Conservation (phyloP, 331 rosid genomes). For the Pyracantha coccinea region DNA sequence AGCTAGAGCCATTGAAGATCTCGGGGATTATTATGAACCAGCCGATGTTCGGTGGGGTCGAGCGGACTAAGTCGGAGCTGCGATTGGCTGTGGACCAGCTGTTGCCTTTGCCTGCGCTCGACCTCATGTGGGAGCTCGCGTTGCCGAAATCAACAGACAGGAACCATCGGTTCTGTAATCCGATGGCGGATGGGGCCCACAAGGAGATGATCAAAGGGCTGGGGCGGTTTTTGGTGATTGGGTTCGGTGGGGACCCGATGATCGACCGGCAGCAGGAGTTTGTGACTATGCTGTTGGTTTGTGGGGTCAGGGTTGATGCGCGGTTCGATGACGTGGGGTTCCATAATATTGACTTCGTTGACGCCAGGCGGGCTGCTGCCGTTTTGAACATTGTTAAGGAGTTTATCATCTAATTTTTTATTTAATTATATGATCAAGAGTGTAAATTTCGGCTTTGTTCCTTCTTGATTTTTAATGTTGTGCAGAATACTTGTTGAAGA, state of each 20-base stretch:
- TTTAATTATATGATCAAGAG: too few relatives aligned
- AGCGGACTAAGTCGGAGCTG: slow-evolving; percentile 36
- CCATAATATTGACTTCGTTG: slow-evolving; percentile 47
- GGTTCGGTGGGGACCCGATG: slow-evolving; percentile 46
- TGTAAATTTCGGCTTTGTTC: too few relatives aligned
- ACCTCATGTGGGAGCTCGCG: slow-evolving; percentile 39
- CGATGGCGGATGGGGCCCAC: slow-evolving; percentile 34
- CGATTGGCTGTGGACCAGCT: slow-evolving; percentile 38
- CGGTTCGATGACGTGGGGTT: slow-evolving; percentile 44
- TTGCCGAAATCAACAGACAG: slow-evolving; percentile 30
- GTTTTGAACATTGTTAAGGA: slow-evolving; percentile 33
- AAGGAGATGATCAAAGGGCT: slow-evolving; percentile 7
- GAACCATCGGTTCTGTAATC: slow-evolving; percentile 52
- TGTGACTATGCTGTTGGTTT: slow-evolving; percentile 38
- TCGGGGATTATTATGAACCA: slow-evolving; percentile 49
- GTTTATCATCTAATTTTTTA: slow-evolving; percentile 19
- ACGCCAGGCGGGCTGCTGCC: slow-evolving; percentile 15
- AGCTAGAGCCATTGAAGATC: slow-evolving; percentile 30
- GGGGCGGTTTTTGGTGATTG: slow-evolving; percentile 34
- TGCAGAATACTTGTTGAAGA: too few relatives aligned
- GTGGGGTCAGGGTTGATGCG: slow-evolving; percentile 51
- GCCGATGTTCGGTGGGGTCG: slow-evolving; percentile 52
- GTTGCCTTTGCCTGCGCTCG: slow-evolving; percentile 47
- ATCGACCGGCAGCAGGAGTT: slow-evolving; percentile 46
- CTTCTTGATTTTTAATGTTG: too few relatives aligned